Conservation (phyloP, 1,284 basidiomycete species). For the Neolentinus lepideus region DNA sequence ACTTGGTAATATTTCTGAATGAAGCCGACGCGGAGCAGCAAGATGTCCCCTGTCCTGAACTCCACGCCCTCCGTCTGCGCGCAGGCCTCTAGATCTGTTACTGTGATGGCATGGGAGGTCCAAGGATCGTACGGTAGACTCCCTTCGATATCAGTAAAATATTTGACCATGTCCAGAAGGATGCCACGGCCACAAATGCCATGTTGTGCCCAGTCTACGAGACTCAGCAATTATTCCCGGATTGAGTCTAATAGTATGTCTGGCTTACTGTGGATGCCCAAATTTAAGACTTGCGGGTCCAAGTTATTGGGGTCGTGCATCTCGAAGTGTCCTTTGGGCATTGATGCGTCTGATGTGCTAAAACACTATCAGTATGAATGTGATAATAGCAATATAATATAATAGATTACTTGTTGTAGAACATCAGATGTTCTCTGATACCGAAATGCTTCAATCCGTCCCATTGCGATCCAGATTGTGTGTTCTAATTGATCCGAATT, state of each 20-base stretch:
- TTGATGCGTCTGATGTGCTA: slow-evolving; percentile 38
- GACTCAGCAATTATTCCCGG: not conserved
- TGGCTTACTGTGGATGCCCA: slow-evolving; percentile 60
- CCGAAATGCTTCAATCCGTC: slow-evolving; percentile 64
- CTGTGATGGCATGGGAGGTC: slow-evolving; percentile 48
- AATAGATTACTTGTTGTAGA: slow-evolving; percentile 52
- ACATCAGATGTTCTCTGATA: slow-evolving; percentile 43
- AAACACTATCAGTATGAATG: slow-evolving; percentile 2
- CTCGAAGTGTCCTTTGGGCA: slow-evolving; percentile 39
- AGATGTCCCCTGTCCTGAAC: slow-evolving; percentile 54
- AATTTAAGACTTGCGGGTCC: slow-evolving; percentile 39
- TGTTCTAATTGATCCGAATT: slow-evolving; percentile 40
- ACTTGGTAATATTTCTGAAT: slow-evolving; percentile 48
- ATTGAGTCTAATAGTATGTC: slow-evolving; percentile 1
- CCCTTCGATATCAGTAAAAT: slow-evolving; percentile 35
- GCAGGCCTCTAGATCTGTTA: slow-evolving; percentile 51
- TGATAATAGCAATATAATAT: not conserved
- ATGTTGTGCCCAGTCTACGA: slow-evolving; percentile 62
- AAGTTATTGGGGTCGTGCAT: slow-evolving; percentile 44
- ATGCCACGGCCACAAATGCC: slow-evolving; percentile 70
- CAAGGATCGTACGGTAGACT: slow-evolving; percentile 59
- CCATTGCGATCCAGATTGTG: slow-evolving; percentile 73
- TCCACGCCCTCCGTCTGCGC: slow-evolving; percentile 53
- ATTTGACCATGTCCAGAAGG: slow-evolving; percentile 55
- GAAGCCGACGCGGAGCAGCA: slow-evolving; percentile 60